phyloP scores from a whole-genome alignment of 305 asterid species.

The Fraxinus platypoda region DNA sequence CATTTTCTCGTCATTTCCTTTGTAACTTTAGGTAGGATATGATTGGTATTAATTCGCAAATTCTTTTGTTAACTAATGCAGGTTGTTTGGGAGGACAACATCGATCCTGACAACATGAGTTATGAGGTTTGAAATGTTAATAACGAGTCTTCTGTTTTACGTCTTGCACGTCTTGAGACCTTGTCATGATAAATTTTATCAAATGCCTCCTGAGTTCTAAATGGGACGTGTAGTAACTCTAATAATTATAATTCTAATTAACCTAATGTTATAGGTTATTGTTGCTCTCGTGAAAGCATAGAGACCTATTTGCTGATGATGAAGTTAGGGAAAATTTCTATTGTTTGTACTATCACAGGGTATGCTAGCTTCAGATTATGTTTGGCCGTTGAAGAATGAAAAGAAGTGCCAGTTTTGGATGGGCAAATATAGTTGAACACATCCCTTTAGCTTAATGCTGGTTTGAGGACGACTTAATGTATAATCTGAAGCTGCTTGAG shows the following conservation, averaged over 20 bases:
- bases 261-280: not conserved
- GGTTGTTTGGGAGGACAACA: conserved; percentile 68
- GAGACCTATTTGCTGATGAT: not conserved
- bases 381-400: not conserved
- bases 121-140: conserved; percentile 61
- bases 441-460: not conserved
- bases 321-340: not conserved
- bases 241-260: not conserved
- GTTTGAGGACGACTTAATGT: not conserved
- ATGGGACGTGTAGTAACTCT: not conserved
- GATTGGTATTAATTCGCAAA: conserved; percentile 8
- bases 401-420: not conserved
- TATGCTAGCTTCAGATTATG: not conserved
- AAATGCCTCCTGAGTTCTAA: not conserved
- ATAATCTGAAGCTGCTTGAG: not conserved
- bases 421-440: not conserved
- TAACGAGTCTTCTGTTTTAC: not conserved
- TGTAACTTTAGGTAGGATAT: not conserved
- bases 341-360: not conserved
- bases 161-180: not conserved
- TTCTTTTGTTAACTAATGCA: conserved; percentile 30
- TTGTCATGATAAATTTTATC: not conserved
- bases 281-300: not conserved
- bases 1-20: conserved; percentile 12
- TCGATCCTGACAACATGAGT: conserved; percentile 76